Conservation (phyloP, 352 stramenopile genomes). For the Phytophthora ohioensis region DNA sequence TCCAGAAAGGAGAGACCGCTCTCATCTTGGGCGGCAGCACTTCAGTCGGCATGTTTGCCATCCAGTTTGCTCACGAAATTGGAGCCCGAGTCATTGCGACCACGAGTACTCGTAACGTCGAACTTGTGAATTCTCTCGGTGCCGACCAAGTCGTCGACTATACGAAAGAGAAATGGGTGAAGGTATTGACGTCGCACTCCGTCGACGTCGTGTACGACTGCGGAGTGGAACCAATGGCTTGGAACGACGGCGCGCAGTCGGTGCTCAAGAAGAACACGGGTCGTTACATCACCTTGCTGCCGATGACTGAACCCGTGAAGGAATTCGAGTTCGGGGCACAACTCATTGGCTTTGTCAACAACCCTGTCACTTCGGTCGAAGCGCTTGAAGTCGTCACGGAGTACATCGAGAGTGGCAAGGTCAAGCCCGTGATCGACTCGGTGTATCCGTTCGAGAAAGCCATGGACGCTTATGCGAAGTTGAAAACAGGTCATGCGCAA, state of each 20-base stretch:
- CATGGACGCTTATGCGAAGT: neutral
- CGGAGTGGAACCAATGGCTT: conserved; percentile 26
- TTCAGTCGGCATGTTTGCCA: neutral
- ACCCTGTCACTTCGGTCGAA: neutral
- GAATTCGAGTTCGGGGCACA: neutral
- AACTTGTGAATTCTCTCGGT: conserved; percentile 53
- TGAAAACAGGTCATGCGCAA: neutral
- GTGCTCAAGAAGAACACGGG: conserved; percentile 32
- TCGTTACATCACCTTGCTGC: neutral
- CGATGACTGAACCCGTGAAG: conserved; percentile 11
- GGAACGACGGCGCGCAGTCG: conserved; percentile 38
- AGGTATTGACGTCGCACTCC: conserved; percentile 39
- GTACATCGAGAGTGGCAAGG: neutral
- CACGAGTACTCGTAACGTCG: conserved; percentile 13
- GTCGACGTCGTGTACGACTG: conserved; percentile 37
- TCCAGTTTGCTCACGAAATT: neutral
- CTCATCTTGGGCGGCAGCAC: conserved; percentile 63
- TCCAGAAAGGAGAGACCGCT: conserved; percentile 31
- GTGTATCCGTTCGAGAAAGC: neutral
- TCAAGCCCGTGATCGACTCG: neutral
- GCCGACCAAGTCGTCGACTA: conserved; percentile 68
- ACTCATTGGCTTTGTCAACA: neutral
- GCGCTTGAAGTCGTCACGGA: neutral
- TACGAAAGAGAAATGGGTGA: conserved; percentile 44
- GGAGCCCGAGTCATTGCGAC: neutral